phyloP scores from a whole-genome alignment of 441 rosid genomes.

The Adansonia rubrostipa region DNA sequence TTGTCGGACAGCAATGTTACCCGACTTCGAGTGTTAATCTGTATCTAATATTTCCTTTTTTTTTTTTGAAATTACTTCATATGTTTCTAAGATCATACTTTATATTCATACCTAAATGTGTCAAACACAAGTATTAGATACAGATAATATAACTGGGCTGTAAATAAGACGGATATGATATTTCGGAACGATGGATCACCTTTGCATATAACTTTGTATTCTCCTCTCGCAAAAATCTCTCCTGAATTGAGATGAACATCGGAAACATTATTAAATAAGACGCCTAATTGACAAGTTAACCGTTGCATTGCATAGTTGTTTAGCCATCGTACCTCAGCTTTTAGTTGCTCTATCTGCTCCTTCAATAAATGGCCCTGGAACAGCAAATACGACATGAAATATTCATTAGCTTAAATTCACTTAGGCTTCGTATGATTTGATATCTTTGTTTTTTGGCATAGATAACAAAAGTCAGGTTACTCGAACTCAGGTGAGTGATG shows the following conservation, averaged over 20 bases:
- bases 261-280: neutral
- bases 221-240: conserved; percentile 45
- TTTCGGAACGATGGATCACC: conserved; percentile 37
- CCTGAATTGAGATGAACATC: conserved; percentile 42
- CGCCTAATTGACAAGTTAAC: neutral
- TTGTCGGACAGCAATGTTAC: too few species aligned
- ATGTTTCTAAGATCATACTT: too few species aligned
- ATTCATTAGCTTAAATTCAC: neutral
- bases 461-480: too few species aligned
- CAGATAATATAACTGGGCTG: too few species aligned
- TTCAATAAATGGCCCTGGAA: conserved; percentile 53
- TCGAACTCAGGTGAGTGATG: too few species aligned
- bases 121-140: neutral
- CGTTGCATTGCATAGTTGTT: neutral
- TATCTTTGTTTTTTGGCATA: neutral
- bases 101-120: neutral
- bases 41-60: too few species aligned
- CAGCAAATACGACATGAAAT: neutral
- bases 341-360: conserved; percentile 57
- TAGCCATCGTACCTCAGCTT: conserved; percentile 51
- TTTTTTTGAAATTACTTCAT: too few species aligned
- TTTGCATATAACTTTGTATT: conserved; percentile 40
- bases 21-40: too few species aligned
- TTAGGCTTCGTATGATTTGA: neutral
- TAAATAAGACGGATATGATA: too few species aligned